Evolutionary conservation across 106 monocot genomes (phyloP).

Genomic region (Chionographis japonica): DNA sequence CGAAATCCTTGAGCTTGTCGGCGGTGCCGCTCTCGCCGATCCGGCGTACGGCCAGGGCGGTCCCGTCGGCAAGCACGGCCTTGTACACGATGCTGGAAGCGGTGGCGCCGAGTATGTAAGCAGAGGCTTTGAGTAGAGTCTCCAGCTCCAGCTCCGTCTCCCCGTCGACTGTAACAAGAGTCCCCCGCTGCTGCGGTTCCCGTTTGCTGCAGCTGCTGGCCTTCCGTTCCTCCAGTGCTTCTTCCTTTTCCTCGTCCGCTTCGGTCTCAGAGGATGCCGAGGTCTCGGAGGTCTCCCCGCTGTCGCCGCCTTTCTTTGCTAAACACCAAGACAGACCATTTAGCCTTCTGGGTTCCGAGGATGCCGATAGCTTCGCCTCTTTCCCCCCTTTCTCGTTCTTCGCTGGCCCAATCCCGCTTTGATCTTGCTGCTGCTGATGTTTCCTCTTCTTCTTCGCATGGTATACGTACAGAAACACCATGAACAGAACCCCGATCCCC

Average conservation of each 20-base stretch:
- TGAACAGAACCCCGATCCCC: slow-evolving; percentile 60
- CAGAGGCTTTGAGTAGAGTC: slow-evolving; percentile 87
- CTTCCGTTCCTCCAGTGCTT: not conserved
- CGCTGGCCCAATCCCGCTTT: not conserved
- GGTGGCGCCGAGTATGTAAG: slow-evolving; percentile 90
- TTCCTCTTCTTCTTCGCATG: slow-evolving; percentile 50
- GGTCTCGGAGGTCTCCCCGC: slow-evolving; percentile 39
- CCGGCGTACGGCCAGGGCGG: slow-evolving; percentile 72
- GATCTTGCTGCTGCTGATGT: slow-evolving; percentile 16
- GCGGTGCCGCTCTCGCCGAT: slow-evolving; percentile 61
- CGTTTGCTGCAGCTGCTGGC: not conserved
- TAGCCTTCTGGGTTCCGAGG: slow-evolving; percentile 2
- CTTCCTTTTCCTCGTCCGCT: slow-evolving; percentile 16
- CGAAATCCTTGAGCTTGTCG: slow-evolving; percentile 86
- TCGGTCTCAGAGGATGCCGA: slow-evolving; percentile 43
- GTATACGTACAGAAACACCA: slow-evolving; percentile 62
- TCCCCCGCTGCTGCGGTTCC: slow-evolving; percentile 18
- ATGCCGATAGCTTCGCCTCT: not conserved
- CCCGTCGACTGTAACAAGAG: slow-evolving; percentile 76
- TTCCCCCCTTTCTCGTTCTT: too few relatives aligned
- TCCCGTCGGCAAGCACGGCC: slow-evolving; percentile 90
- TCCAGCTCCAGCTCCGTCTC: slow-evolving; percentile 85
- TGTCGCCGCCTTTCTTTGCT: slow-evolving; percentile 20
- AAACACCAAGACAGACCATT: slow-evolving; percentile 28
- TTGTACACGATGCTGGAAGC: slow-evolving; percentile 96